Conservation (phyloP, 176 grass and related monocot genomes). For the Oryza coarctata region DNA sequence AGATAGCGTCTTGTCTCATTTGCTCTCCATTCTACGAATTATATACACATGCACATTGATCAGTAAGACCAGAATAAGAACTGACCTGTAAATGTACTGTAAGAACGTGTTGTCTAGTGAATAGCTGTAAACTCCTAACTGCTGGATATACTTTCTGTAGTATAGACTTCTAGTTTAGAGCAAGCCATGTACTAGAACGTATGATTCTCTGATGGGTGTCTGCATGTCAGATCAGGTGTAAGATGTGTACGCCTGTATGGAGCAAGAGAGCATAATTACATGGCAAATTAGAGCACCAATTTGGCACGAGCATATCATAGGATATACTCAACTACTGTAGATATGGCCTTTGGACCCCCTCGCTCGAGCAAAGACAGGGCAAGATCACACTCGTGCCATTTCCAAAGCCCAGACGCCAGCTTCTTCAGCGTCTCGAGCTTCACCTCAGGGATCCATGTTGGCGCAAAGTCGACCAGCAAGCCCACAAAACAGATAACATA, state of each 20-base stretch:
- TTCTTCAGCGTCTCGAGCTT: conserved; percentile 53
- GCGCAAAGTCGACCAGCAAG: conserved; percentile 57
- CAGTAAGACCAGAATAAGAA: neutral
- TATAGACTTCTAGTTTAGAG: neutral
- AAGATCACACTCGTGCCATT: conserved; percentile 65
- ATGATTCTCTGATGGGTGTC: neutral
- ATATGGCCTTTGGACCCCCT: conserved; percentile 48
- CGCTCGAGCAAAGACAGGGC: conserved; percentile 65
- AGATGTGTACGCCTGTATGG: neutral
- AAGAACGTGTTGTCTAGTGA: neutral
- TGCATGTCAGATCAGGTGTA: neutral
- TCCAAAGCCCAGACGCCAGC: conserved; percentile 52
- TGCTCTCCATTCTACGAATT: neutral
- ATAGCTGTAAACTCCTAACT: neutral
- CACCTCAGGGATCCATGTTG: conserved; percentile 55
- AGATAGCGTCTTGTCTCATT: neutral
- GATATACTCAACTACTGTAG: conserved; percentile 55
- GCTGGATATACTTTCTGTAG: neutral
- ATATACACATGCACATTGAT: neutral
- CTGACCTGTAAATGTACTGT: neutral
- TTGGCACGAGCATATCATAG: conserved; percentile 11
- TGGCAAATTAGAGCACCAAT: neutral
- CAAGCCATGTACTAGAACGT: neutral
- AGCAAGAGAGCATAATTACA: neutral
- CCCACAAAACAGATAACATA: conserved; percentile 63